Base-by-base conservation (phyloP, 202 grass and related monocot species). In the Digitaria exilis region DNA sequence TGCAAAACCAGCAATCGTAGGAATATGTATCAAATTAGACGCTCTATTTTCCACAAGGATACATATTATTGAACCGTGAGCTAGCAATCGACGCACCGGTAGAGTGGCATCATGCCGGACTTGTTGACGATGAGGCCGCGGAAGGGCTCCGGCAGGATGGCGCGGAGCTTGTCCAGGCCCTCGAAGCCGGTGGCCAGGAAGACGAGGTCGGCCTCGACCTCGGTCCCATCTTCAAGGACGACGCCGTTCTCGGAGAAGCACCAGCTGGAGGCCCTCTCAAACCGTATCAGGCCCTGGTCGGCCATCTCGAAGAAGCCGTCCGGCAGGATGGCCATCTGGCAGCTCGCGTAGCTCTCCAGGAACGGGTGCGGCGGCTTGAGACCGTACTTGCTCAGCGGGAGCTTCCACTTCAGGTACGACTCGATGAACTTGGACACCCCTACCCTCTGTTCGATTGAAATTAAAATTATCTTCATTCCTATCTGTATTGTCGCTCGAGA, bases 281-380 rank as follows among this genome's bases (percentile, higher is more conserved):
- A 98, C 28, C 28, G 42, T 85, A 98, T 87, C 51, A 87, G 43
- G 7, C 82, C 96, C 0, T 57, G 80, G 72, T 95, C 93, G 0
- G 96, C 96, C 92, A 91, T 91, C 0, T 88, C 84, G 85, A 98
- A 98, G 91, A 98, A 98, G 49, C 87, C 92, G 59, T 94, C 92
- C 2, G 92, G 96, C 14, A 98, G 80, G 54, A 98, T 95, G 66
- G 96, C 96, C 96, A 98, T 98, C 83, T 98, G 96, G 73, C 96
- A 98, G 42, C 90, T 93, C 0, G 96, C 96, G 48, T 98, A 98
- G 71, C 95, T 91, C 87, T 98, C 96, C 11, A 91, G 80, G 63
- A 98, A 98, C 0, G 96, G 93, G 87, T 98, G 96, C 12, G 93
- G 83, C 2, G 93, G 96, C 31, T 69, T 81, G n/a, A 98, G 74